Evolutionary conservation across 2,329 filamentous ascomycete species (phyloP), one percentile per base, ranked within the genome.

Genomic region (Catunica adiposa): DNA sequence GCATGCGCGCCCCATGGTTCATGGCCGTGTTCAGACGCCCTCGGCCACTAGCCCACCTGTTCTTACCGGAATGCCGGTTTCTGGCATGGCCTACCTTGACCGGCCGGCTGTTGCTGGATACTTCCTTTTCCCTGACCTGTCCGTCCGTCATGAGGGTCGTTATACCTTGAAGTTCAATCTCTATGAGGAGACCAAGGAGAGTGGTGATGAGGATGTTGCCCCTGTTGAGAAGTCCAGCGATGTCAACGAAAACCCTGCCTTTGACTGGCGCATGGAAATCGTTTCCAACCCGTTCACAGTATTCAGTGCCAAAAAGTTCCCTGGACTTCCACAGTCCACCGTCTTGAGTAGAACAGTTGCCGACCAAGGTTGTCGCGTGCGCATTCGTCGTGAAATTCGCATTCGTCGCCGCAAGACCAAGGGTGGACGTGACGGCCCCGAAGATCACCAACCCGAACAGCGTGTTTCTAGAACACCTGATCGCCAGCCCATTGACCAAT

Each of bases 301-400:
- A 44, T 97, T 78, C 72, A 96, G 89, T 63, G 92, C 92, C 53
- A 98, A 97, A 81, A 97, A 96, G 72, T 98, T 98, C 71, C 92
- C 92, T 15, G 92, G 90, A 17, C 73, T 97, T 58, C 84, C 86
- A 47, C 87, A 92, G 67, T 96, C 89, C 71, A 98, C 92, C 0
- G 73, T 78, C 11, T 74, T 97, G 52, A 96, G 89, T 69, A 84
- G 89, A 60, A 84, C 87, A 37, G 89, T 98, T 46, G 89, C 90
- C 17, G 90, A 98, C 68, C 92, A 98, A 69, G 92, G 92, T 58
- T 97, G 92, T 68, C 87, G 90, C 62, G 92, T 98, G 26, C 84
- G 92, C 48, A 98, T 98, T 64, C 81, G 92, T 56, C 86, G 92
- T 60, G 92, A 97, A 69, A 87, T 94, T 5, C 82, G 89, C 57